Evolutionary conservation across 345 rosid species (phyloP), one percentile per base, ranked within the genome.

Genomic region (Pugionium cornutum): DNA sequence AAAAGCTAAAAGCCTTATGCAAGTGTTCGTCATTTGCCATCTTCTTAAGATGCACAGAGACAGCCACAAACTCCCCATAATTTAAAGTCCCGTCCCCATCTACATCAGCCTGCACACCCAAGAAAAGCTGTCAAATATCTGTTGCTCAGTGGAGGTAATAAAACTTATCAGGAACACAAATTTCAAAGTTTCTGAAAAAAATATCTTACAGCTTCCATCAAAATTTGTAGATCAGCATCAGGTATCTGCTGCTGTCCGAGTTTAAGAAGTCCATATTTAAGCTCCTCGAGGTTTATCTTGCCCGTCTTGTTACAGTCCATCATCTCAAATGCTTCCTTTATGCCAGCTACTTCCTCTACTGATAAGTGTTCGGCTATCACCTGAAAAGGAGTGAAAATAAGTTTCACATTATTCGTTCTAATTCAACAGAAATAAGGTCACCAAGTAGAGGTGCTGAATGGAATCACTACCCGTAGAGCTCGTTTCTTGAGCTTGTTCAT

Each of bases 351-450:
- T 82, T 92, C 97, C 80, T 92, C 98, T 63, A 82, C 82, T 0
- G 92, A 89, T 76, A 92, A 83, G 69, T 89, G 95, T 78, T 92
- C 97, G 0, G 98, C 98, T 67, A 92, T 75, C 61, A 89, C 98
- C 98, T 92, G 73, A 32, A 68, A 61, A 28, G 53, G 51, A 45
- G 9, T 10, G 48, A 7, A 62, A 39, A 47, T 48, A 4, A 31
- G 53, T 40, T 62, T 27, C 46, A n/a, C 27, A 56, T 28, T 27
- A n/a, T 11, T 46, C 47, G 52, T 9, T 64, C 27, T 0, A 28
- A 27, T 40, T 9, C 25, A 8, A 30, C 31, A 48, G 49, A 5
- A 45, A 33, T 33, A 53, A 50, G 54, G 47, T 33, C 47, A 29
- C 11, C 9, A 53, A 29, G 49, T 33, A 44, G 55, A 0, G 0